Base-by-base conservation (phyloP, 345 rosid species). In the Citrus glauca region DNA sequence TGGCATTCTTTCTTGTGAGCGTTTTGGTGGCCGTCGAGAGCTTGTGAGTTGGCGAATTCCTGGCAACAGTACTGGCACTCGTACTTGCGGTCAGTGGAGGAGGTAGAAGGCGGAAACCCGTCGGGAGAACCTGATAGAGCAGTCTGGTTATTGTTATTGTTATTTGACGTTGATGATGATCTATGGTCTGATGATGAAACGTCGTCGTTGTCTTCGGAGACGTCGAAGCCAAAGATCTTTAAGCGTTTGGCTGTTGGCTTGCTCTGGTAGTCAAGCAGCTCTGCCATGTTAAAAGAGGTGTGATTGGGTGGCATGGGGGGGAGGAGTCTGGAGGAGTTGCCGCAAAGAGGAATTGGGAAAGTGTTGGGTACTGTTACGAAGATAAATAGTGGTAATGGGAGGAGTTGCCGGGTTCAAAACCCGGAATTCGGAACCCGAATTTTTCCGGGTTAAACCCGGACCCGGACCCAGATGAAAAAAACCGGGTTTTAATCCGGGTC, bases 141-240 rank as follows among this genome's bases (percentile, higher is more conserved):
- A 53, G 77, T 75, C 25, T 71, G 55, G 73, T 40, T 61, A 60
- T 59, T 28, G 38, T n/a, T 53, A 14, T 38, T 48, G 11, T 71
- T 19, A 20, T 63, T 48, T 11, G 69, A 6, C 5, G 50, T 45
- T 13, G 50, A 45, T 69, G 45, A 40, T 9, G 72, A 14, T 75
- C 62, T 16, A 61, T 65, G 28, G 80, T 67, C 56, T 77, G 63
- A 32, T 40, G 84, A 79, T 0, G 83, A 81, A 76, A 77, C 73
- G 56, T 77, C 87, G 28, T 91, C 92, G 33, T 91, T 94, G 66
- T 91, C 94, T 63, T 89, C 93, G 0, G 90, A 81, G 59, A 95
- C 97, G 84, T 81, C 87, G 84, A 91, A 93, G 71, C 99, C 99
- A 77, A 95, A 95, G 72, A 95, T 93, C 77, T 92, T 95, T 78